Evolutionary conservation across 345 rosid genomes (phyloP), one percentile per base, ranked within the genome.

Genomic region (Crucihimalaya himalaica): DNA sequence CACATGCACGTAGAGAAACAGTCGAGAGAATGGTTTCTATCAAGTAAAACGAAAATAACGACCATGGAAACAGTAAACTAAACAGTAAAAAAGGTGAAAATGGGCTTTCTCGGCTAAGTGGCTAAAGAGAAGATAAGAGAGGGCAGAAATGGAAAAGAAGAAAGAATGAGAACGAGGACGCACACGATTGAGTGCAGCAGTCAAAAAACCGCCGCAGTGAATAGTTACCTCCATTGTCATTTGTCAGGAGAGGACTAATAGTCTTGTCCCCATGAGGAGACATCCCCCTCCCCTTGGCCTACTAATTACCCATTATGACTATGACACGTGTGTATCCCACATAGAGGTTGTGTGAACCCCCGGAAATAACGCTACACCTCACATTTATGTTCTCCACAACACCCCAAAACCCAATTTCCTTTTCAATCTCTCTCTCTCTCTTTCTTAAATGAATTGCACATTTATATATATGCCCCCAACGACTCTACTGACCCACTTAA

Each of bases 191-290:
- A 63, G 71, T 46, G 71, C 15, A 63, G 70, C 66, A 76, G 71
- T 76, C 34, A 63, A 70, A 70, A 73, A 73, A 63, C 80, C 80
- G 80, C 80, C 80, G 75, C 80, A 63, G 66, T 70, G 80, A 76
- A 76, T 76, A 76, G 80, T 76, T 70, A 70, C 66, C 32, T 63
- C 80, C 75, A 76, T 18, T 70, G 80, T 70, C 75, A 70, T 27
- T 27, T 70, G 75, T 62, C 80, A 76, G 80, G 31, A 60, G 71
- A 70, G 80, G 75, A 76, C 75, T 63, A 35, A 63, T 70, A 58
- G 80, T 63, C 63, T 64, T 71, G 80, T 65, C 80, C 34, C 42
- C 68, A 64, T 70, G 75, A 76, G 75, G 29, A 69, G 71, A 55
- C 80, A 70, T 45, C 32, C 72, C 66, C 43, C 31, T 32, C n/a